Evolutionary conservation across 2,329 filamentous ascomycete genomes (phyloP).

Genomic region (Trichothecium roseum): DNA sequence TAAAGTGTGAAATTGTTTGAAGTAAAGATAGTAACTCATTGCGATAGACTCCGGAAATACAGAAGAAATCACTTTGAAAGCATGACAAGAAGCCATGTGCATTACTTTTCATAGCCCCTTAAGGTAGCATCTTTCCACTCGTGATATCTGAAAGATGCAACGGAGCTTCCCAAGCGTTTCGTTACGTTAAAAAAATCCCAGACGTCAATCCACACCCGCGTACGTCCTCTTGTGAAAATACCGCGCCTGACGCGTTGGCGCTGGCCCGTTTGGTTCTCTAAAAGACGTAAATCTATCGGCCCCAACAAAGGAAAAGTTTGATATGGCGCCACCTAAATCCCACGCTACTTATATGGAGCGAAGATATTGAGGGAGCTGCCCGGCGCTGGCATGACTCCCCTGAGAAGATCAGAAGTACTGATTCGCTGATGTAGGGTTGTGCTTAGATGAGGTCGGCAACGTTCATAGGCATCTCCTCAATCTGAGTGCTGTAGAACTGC

Average conservation of each 20-base stretch:
- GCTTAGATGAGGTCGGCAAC: conserved; percentile 65
- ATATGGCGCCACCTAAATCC: no score
- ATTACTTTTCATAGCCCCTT: conserved; percentile 31
- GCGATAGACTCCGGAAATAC: conserved; percentile 25
- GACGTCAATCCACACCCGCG: conserved; percentile 10
- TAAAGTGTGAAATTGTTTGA: conserved; percentile 3
- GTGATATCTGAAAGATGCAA: conserved; percentile 22
- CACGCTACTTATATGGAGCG: no score
- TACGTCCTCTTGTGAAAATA: no score
- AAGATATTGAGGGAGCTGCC: no score
- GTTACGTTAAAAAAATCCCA: conserved; percentile 20
- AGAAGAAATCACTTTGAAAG: conserved; percentile 17
- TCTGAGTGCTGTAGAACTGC: conserved; percentile 99
- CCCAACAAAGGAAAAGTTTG: no score
- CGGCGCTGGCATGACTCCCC: no score
- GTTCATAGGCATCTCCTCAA: conserved; percentile 99
- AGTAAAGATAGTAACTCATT: conserved; percentile 14
- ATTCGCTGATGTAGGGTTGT: conserved; percentile 6
- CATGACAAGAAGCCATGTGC: conserved; percentile 23
- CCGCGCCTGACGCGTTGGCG: conserved; percentile 11
- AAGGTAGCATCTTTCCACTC: conserved; percentile 18
- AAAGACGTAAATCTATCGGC: conserved; percentile 17
- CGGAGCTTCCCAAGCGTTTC: conserved; percentile 25
- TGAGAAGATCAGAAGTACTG: no score
- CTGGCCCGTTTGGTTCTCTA: conserved; percentile 21